Evolutionary conservation across 352 stramenopile genomes (phyloP).

Genomic region (Phytophthora pini): DNA sequence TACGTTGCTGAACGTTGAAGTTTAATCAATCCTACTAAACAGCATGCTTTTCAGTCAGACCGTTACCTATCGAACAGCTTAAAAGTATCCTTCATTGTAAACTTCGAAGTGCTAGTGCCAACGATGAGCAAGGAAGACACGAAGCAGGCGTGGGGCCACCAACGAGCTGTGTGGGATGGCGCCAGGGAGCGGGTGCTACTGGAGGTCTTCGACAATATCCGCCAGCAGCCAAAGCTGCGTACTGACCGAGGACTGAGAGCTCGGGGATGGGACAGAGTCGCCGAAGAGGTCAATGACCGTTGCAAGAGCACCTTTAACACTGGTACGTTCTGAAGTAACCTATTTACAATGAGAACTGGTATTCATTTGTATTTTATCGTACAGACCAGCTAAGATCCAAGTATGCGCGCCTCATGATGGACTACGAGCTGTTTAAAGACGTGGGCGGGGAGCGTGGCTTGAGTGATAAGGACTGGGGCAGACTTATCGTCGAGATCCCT

Average conservation of each 20-base stretch:
- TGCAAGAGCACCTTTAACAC: constrained; percentile 36
- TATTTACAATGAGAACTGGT: too few relatives aligned
- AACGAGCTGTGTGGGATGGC: constrained; percentile 35
- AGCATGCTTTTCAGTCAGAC: constrained; percentile 2
- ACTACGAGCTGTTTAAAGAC: constrained; percentile 40
- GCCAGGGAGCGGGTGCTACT: constrained; percentile 35
- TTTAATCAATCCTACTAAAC: constrained; percentile 3
- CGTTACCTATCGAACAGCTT: constrained; percentile 22
- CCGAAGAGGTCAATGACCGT: constrained; percentile 32
- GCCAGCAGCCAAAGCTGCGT: constrained; percentile 20
- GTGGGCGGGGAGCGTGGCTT: constrained; percentile 21
- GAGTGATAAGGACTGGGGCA: constrained; percentile 32
- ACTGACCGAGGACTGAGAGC: constrained; percentile 31
- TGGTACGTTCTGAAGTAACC: constrained; percentile 8
- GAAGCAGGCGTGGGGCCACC: constrained; percentile 26
- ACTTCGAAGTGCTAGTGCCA: background rate
- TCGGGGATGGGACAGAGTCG: constrained; percentile 29
- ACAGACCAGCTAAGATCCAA: constrained; percentile 45
- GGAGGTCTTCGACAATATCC: constrained; percentile 31
- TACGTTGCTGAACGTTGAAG: background rate
- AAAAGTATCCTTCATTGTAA: constrained; percentile 7
- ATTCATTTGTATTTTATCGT: background rate
- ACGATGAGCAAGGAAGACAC: constrained; percentile 20
- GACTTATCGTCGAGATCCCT: constrained; percentile 29
- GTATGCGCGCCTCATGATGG: constrained; percentile 38